phyloP scores from a whole-genome alignment of 2,329 filamentous ascomycete species.

The Aspergillus udagawae region DNA sequence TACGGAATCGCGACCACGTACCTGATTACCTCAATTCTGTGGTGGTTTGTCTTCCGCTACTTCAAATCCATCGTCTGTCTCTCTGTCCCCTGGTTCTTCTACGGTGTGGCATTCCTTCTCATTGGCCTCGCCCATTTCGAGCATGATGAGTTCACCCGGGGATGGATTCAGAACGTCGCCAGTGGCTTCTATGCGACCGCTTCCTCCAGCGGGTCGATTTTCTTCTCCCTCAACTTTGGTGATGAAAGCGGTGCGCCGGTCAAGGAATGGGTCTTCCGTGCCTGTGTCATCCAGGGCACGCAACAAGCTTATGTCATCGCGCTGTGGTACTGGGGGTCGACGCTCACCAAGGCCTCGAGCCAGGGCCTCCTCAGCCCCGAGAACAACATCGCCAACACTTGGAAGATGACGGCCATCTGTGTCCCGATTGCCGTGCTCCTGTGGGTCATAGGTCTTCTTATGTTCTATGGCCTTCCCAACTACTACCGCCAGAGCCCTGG shows the following conservation, averaged over 20 bases:
- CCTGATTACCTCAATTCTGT: slow-evolving; percentile 53
- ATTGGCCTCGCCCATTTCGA: slow-evolving; percentile 57
- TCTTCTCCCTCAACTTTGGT: slow-evolving; percentile 64
- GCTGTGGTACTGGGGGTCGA: slow-evolving; percentile 63
- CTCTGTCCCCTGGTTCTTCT: slow-evolving; percentile 58
- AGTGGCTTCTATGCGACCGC: slow-evolving; percentile 59
- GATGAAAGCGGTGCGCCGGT: slow-evolving; percentile 59
- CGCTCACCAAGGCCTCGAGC: slow-evolving; percentile 44
- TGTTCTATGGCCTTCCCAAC: slow-evolving; percentile 58
- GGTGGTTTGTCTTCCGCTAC: slow-evolving; percentile 60
- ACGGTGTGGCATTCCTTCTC: slow-evolving; percentile 58
- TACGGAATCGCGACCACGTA: slow-evolving; percentile 60
- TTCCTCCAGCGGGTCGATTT: slow-evolving; percentile 59
- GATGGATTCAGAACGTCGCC: slow-evolving; percentile 58
- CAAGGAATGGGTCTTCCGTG: slow-evolving; percentile 61
- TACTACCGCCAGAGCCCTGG: slow-evolving; percentile 63
- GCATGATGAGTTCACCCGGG: slow-evolving; percentile 32
- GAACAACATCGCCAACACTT: slow-evolving; percentile 35
- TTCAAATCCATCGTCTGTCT: slow-evolving; percentile 54
- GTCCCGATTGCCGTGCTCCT: slow-evolving; percentile 54
- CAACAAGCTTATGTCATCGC: slow-evolving; percentile 61
- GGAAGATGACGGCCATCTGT: slow-evolving; percentile 49
- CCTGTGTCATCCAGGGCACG: slow-evolving; percentile 62
- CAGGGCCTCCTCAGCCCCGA: slow-evolving; percentile 35
- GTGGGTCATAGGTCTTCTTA: slow-evolving; percentile 52